These are phyloP conservation scores for Globisporangium solare DNA, from an alignment of 352 stramenopile species.

Conservation along the genomic window DNA sequence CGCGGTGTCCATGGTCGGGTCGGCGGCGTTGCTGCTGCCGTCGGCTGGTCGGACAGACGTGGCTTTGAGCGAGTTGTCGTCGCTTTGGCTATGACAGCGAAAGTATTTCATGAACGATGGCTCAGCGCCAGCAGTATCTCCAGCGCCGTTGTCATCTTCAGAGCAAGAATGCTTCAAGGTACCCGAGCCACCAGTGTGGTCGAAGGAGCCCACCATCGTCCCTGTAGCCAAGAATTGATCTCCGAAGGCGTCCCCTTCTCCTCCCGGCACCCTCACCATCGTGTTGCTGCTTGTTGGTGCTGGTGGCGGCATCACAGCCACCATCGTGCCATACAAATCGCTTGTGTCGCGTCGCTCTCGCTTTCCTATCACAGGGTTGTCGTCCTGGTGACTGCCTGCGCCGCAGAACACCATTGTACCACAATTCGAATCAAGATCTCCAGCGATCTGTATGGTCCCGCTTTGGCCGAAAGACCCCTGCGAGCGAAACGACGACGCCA, in stretches of 20 bases:
- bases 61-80: slow-evolving; percentile 18
- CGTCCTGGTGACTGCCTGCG: neutral
- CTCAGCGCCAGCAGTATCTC: slow-evolving; percentile 17
- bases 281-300: neutral
- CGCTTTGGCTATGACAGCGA: slow-evolving; percentile 16
- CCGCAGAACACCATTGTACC: slow-evolving; percentile 55
- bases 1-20: neutral
- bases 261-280: neutral
- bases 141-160: slow-evolving; percentile 7
- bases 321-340: slow-evolving; percentile 61
- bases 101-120: slow-evolving; percentile 87
- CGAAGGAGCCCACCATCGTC: slow-evolving; percentile 5
- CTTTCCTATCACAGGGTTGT: slow-evolving; percentile 2
- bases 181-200: slow-evolving; percentile 1
- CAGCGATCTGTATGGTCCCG: neutral
- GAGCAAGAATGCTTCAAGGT: neutral
- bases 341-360: slow-evolving; percentile 39
- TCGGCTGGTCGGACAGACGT: slow-evolving; percentile 19
- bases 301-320: slow-evolving; percentile 14
- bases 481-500: slow-evolving; percentile 14
- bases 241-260: slow-evolving; percentile 10
- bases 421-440: slow-evolving; percentile 11
- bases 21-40: slow-evolving; percentile 5
- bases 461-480: neutral
- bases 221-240: neutral